Percentiles rank a stretch among this genome's conserved stretches.
Conservation (phyloP, 2,329 filamentous ascomycete species). For the Fusarium beomiforme region DNA sequence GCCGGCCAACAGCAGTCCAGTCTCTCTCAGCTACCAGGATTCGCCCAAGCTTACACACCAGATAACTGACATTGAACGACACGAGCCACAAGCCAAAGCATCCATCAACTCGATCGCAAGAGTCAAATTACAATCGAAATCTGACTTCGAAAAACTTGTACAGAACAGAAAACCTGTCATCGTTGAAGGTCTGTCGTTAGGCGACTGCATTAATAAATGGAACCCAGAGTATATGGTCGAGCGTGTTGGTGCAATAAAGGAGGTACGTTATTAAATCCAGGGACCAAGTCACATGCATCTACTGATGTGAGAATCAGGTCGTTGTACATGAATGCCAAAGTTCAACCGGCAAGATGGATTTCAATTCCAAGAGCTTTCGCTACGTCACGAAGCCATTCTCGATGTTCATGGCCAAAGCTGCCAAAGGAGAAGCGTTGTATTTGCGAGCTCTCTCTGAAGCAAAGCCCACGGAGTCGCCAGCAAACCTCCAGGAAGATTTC, state of each 20-base stretch:
- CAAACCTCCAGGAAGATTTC: slow-evolving; percentile 78
- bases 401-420: slow-evolving; percentile 70
- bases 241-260: slow-evolving; percentile 67
- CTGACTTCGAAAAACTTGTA: slow-evolving; percentile 70
- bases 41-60: slow-evolving; percentile 41
- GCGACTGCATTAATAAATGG: slow-evolving; percentile 75
- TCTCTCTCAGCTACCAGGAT: slow-evolving; percentile 39
- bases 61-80: slow-evolving; percentile 1
- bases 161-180: slow-evolving; percentile 65
- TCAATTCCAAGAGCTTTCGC: slow-evolving; percentile 82
- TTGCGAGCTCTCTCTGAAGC: slow-evolving; percentile 79
- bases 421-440: slow-evolving; percentile 73
- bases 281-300: not conserved
- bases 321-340: slow-evolving; percentile 75
- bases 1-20: not conserved
- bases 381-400: slow-evolving; percentile 77
- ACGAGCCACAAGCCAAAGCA: slow-evolving; percentile 14
- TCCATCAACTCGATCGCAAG: slow-evolving; percentile 57
- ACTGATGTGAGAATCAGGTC: slow-evolving; percentile 57
- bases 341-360: slow-evolving; percentile 74
- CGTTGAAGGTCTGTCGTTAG: slow-evolving; percentile 72
- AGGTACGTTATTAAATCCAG: slow-evolving; percentile 55
- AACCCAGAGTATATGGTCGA: slow-evolving; percentile 72
- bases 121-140: slow-evolving; percentile 59
- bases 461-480: slow-evolving; percentile 74